Evolutionary conservation across 176 grass and related monocot genomes (phyloP).

Genomic region (Thinopyrum elongatum): DNA sequence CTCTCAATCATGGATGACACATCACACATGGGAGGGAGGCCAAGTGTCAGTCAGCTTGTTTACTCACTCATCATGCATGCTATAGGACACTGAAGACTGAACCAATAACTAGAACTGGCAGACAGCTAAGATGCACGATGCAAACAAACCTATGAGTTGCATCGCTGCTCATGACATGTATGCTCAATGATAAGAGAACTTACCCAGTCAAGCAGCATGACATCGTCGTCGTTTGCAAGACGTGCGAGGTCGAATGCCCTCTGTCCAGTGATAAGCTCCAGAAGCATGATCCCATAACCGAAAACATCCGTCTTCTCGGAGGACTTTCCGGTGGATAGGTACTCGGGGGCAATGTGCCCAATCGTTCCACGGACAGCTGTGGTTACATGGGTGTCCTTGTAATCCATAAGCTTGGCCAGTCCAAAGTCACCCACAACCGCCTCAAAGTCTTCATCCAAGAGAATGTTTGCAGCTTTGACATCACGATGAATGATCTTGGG

Average conservation of each 20-base stretch:
- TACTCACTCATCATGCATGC: conserved; percentile 8
- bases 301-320: conserved; percentile 80
- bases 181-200: background rate
- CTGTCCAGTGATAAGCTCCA: conserved; percentile 82
- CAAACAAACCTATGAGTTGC: background rate
- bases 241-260: conserved; percentile 70
- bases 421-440: conserved; percentile 79
- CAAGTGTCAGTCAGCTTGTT: conserved; percentile 6
- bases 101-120: background rate
- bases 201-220: conserved; percentile 91
- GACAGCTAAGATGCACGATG: background rate
- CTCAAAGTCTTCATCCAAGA: conserved; percentile 69
- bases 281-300: conserved; percentile 77
- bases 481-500: conserved; percentile 88
- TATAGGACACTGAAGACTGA: conserved; percentile 1
- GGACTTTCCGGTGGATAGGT: conserved; percentile 66
- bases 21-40: background rate
- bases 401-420: conserved; percentile 74
- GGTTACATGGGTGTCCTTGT: conserved; percentile 86
- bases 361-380: conserved; percentile 65
- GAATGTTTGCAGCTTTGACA: conserved; percentile 75
- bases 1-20: conserved; percentile 1
- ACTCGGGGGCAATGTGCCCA: conserved; percentile 73
- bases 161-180: background rate
- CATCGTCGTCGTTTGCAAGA: conserved; percentile 67